A percentile compares a stretch with the other conserved stretches of the same genome.
These are phyloP conservation scores for Ustanciosporium gigantosporum DNA, from an alignment of 1,284 basidiomycete species.

Conservation along the genomic window DNA sequence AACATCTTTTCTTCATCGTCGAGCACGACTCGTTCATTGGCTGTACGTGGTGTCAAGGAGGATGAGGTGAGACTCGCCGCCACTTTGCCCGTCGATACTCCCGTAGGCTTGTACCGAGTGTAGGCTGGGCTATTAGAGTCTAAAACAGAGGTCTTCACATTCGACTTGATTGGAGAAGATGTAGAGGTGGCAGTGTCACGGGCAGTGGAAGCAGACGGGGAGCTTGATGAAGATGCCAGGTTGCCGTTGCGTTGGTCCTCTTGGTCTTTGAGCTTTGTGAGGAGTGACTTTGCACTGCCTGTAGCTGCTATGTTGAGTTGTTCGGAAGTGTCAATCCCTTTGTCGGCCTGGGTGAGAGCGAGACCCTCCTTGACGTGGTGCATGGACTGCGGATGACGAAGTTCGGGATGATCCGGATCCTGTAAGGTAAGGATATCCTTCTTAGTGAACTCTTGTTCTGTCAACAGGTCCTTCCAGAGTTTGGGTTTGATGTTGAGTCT, in stretches of 20 bases:
- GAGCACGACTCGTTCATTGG: constrained; percentile 78
- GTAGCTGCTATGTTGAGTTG: constrained; percentile 56
- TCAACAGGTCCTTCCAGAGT: constrained; percentile 76
- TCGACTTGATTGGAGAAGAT: background rate
- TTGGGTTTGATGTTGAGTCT: constrained; percentile 73
- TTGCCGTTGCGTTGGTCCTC: background rate
- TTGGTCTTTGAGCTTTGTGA: constrained; percentile 24
- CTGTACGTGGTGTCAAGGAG: constrained; percentile 77
- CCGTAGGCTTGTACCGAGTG: constrained; percentile 67
- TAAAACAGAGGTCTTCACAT: background rate
- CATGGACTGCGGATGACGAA: constrained; percentile 14
- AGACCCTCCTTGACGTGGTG: constrained; percentile 59
- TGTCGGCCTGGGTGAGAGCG: constrained; percentile 41
- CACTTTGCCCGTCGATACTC: constrained; percentile 84
- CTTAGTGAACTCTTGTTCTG: constrained; percentile 79
- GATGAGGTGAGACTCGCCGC: constrained; percentile 94
- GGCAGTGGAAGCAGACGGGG: background rate
- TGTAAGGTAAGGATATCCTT: constrained; percentile 84
- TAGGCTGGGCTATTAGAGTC: constrained; percentile 5
- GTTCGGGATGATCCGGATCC: constrained; percentile 60
- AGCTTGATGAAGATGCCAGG: background rate
- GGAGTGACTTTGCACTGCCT: constrained; percentile 53
- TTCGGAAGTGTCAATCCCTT: constrained; percentile 43
- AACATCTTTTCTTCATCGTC: constrained; percentile 89
- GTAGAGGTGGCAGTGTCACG: background rate